Evolutionary conservation across 768 basidiomycete species (phyloP).

Genomic region (Suillus bovinus): DNA sequence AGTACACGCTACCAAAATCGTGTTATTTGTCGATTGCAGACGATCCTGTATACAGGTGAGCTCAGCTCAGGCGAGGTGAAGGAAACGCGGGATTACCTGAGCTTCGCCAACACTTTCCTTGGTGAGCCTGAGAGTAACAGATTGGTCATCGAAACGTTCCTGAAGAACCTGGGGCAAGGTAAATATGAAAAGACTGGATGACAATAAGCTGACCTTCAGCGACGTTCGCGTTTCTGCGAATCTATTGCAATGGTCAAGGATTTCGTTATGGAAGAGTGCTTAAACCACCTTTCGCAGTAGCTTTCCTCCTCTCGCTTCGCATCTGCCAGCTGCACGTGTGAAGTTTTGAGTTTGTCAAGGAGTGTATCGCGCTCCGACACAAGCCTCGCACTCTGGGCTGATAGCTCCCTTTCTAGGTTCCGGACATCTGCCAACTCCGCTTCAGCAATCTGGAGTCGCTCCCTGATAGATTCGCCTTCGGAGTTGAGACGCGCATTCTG

Average conservation of each 20-base stretch:
- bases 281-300: conserved; percentile 29
- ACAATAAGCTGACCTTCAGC: conserved; percentile 22
- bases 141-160: conserved; percentile 61
- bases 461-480: conserved; percentile 25
- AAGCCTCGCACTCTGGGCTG: conserved; percentile 18
- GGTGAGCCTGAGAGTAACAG: conserved; percentile 49
- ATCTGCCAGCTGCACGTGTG: conserved; percentile 14
- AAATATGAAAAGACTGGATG: not conserved
- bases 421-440: conserved; percentile 20
- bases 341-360: conserved; percentile 21
- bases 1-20: conserved; percentile 18
- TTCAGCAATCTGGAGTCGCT: conserved; percentile 17
- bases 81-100: conserved; percentile 36
- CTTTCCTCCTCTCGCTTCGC: conserved; percentile 20
- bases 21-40: conserved; percentile 20
- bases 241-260: conserved; percentile 15
- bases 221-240: conserved; percentile 21
- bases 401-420: conserved; percentile 18
- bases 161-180: conserved; percentile 42
- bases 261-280: not conserved
- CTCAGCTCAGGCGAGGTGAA: not conserved
- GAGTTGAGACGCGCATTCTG: conserved; percentile 27
- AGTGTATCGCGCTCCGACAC: conserved; percentile 22
- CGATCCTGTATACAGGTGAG: conserved; percentile 21
- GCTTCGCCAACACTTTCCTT: conserved; percentile 56